Base-by-base conservation (phyloP, 1,139 yeast genomes). In the Suhomyces maxii region DNA sequence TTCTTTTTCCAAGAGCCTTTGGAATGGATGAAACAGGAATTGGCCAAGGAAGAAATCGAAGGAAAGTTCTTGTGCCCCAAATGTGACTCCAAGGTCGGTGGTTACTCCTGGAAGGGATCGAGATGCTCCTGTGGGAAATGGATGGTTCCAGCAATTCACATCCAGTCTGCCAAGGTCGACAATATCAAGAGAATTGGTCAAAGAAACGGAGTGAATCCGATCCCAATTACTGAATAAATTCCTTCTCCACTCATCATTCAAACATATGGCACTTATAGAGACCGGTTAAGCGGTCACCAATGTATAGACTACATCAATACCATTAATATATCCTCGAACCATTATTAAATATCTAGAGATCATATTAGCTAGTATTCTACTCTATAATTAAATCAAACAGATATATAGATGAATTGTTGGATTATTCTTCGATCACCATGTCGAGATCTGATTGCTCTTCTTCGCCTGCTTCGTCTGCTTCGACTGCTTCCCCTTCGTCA, bases 41-140 rank as follows among this genome's bases (percentile, higher is more conserved):
- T 91, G 36, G 76, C 71, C 37, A 83, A 83, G 43, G 81, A 79
- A 39, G 85, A 84, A 44, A 59, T 93, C 7, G 97, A 91, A 61
- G 99, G 99, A 2, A 88, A 86, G 58, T 83, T 93, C 41, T 63
- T 69, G 18, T 93, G 99, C 64, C 95, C 95, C 3, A 86, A 84
- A 58, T 93, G 99, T 69, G 71, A 73, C 6, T 75, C 87, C n/a
- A 86, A 86, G 65, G 79, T 86, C 2, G 99, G 99, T 6, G 91
- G 90, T 0, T 93, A 90, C 61, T 83, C 86, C 52, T 93, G 99
- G 99, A 88, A 84, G 61, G 99, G 99, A 0, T 83, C 91, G 6
- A 74, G 95, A 54, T 93, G 99, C 63, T 83, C 95, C 47, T 93
- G 99, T 67, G 97, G 98, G 2, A 82, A 82, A 57, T 93, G 99